A percentile compares a stretch with the other conserved stretches of the same genome.
Conservation (phyloP, 345 rosid genomes). For the Citrus hindsii region DNA sequence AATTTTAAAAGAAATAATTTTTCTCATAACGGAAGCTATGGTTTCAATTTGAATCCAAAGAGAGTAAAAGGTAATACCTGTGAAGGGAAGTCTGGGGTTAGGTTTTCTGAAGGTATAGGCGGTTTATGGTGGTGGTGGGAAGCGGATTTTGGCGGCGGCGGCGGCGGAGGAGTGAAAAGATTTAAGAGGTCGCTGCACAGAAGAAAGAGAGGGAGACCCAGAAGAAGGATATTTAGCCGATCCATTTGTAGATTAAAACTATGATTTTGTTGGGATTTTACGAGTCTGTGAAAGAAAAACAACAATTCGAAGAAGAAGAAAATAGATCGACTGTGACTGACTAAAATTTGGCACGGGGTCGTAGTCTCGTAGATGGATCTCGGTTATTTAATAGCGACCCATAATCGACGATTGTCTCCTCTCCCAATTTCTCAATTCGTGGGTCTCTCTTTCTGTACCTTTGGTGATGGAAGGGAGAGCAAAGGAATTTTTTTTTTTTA, state of each 20-base stretch:
- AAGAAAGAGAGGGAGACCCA: constrained; percentile 64
- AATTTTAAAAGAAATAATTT: not conserved
- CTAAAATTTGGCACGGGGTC: not conserved
- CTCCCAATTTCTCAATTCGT: too few species aligned
- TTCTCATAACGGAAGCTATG: not conserved
- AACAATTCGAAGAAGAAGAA: not conserved
- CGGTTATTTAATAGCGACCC: too few species aligned
- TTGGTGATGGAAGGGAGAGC: too few species aligned
- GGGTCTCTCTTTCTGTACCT: too few species aligned
- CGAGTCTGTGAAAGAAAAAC: not conserved
- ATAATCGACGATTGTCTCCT: too few species aligned
- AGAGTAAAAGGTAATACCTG: constrained; percentile 28
- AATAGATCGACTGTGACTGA: not conserved
- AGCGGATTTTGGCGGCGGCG: constrained; percentile 39
- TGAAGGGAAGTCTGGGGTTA: constrained; percentile 37
- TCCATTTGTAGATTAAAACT: constrained; percentile 39
- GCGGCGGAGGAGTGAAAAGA: constrained; percentile 68
- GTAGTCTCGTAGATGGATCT: not conserved
- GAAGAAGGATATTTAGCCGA: constrained; percentile 43
- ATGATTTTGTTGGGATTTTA: too few species aligned
- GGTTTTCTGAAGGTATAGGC: constrained; percentile 28
- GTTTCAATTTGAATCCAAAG: not conserved
- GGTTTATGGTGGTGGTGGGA: constrained; percentile 30
- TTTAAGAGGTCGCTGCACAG: constrained; percentile 57
- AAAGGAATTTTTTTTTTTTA: too few species aligned